These are phyloP conservation scores for Kazachstania taianensis DNA, from an alignment of 805 yeast genomes.

Conservation along the genomic window DNA sequence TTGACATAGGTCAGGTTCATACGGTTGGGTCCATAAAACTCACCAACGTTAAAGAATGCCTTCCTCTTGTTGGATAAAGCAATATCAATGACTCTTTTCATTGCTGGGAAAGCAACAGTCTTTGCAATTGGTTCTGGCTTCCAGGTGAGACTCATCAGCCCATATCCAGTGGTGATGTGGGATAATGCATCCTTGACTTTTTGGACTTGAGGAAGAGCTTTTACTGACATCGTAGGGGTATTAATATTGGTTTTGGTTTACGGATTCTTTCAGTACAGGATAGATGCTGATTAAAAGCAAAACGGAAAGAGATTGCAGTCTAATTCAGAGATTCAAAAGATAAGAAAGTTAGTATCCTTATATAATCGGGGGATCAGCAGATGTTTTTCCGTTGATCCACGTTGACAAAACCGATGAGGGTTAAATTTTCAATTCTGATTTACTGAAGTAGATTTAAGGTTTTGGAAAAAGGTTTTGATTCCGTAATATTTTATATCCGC, in stretches of 20 bases:
- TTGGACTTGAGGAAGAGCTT: conserved; percentile 6
- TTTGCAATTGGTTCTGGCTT: conserved; percentile 44
- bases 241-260: not conserved
- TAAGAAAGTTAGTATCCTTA: too few relatives aligned
- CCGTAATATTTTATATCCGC: too few relatives aligned
- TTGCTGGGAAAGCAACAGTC: conserved; percentile 42
- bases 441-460: too few relatives aligned
- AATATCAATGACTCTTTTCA: conserved; percentile 41
- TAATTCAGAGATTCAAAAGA: too few relatives aligned
- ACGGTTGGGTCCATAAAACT: conserved; percentile 54
- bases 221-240: not conserved
- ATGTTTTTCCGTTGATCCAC: too few relatives aligned
- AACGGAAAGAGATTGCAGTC: too few relatives aligned
- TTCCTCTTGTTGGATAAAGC: conserved; percentile 26
- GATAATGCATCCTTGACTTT: conserved; percentile 12
- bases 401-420: too few relatives aligned
- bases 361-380: too few relatives aligned
- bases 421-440: too few relatives aligned
- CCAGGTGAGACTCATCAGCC: conserved; percentile 79
- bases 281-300: too few relatives aligned
- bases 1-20: conserved; percentile 47
- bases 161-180: conserved; percentile 41
- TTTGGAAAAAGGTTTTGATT: too few relatives aligned
- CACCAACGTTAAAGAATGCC: conserved; percentile 62
- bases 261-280: not conserved